A percentile compares a stretch with the other conserved stretches of the same genome.
phyloP scores from a whole-genome alignment of 805 yeast species.

The Torulaspora gathmanii region DNA sequence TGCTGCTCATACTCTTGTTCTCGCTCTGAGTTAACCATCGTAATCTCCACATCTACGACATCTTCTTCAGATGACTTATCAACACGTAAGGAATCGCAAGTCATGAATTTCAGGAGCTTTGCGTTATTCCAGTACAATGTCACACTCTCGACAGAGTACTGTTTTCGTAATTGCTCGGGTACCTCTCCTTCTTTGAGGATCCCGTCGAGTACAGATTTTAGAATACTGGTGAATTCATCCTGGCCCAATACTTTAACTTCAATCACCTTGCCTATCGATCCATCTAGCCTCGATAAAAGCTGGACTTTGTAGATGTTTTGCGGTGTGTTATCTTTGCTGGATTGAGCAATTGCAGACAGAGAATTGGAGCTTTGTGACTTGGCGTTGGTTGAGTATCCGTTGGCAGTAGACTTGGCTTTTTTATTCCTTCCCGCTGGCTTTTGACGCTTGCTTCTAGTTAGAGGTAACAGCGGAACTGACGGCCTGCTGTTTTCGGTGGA shows the following conservation, averaged over 20 bases:
- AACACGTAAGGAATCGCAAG: constrained; percentile 30
- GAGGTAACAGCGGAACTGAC: background rate
- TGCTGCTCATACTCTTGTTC: constrained; percentile 17
- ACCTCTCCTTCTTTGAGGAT: constrained; percentile 23
- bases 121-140: constrained; percentile 29
- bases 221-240: constrained; percentile 24
- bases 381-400: constrained; percentile 25
- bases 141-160: constrained; percentile 24
- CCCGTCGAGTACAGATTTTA: constrained; percentile 29
- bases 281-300: constrained; percentile 30
- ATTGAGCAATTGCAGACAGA: constrained; percentile 4
- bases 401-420: constrained; percentile 20
- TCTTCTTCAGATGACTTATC: constrained; percentile 24
- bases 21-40: constrained; percentile 21
- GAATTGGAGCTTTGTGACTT: constrained; percentile 14
- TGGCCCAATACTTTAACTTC: constrained; percentile 31
- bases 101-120: constrained; percentile 31
- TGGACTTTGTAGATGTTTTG: constrained; percentile 26
- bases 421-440: background rate
- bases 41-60: constrained; percentile 23
- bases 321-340: constrained; percentile 9
- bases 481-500: background rate
- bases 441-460: constrained; percentile 5
- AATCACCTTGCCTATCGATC: constrained; percentile 25
- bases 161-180: constrained; percentile 13